Conservation (phyloP, 1,284 basidiomycete species). For the Neotropicomus parvogracilis region DNA sequence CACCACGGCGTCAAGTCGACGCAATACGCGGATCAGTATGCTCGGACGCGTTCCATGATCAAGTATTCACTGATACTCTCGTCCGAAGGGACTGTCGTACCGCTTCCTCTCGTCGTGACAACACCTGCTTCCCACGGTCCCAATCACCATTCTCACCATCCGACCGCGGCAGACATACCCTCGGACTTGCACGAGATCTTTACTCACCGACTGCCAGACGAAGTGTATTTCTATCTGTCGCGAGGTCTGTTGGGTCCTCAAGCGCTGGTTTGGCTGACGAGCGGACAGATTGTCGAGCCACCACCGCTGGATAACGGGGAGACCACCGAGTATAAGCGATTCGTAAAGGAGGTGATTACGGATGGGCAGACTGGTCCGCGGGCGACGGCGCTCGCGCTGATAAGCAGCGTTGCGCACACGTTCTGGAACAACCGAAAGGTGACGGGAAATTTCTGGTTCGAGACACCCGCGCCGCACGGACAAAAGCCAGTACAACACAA, state of each 20-base stretch:
- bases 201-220: constrained; percentile 91
- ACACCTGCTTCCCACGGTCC: constrained; percentile 47
- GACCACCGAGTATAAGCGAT: constrained; percentile 90
- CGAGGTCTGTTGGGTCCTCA: constrained; percentile 86
- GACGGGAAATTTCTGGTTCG: constrained; percentile 74
- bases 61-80: constrained; percentile 90
- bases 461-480: constrained; percentile 47
- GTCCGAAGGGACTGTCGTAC: constrained; percentile 85
- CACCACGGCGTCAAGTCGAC: constrained; percentile 74
- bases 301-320: constrained; percentile 95
- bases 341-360: constrained; percentile 93
- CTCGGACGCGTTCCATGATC: constrained; percentile 88
- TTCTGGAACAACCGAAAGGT: constrained; percentile 80
- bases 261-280: constrained; percentile 87
- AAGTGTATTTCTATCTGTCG: constrained; percentile 95
- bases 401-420: constrained; percentile 73
- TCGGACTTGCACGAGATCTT: constrained; percentile 93
- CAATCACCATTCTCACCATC: constrained; percentile 60
- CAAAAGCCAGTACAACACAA: constrained; percentile 69
- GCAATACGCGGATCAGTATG: constrained; percentile 85
- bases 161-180: constrained; percentile 85
- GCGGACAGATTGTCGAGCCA: constrained; percentile 79
- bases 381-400: constrained; percentile 83
- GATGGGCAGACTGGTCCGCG: constrained; percentile 90
- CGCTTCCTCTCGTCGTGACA: constrained; percentile 79